A percentile compares a stretch with the other conserved stretches of the same genome.
Evolutionary conservation across 257 asterid species (phyloP).

Genomic region (Prunella vulgaris): DNA sequence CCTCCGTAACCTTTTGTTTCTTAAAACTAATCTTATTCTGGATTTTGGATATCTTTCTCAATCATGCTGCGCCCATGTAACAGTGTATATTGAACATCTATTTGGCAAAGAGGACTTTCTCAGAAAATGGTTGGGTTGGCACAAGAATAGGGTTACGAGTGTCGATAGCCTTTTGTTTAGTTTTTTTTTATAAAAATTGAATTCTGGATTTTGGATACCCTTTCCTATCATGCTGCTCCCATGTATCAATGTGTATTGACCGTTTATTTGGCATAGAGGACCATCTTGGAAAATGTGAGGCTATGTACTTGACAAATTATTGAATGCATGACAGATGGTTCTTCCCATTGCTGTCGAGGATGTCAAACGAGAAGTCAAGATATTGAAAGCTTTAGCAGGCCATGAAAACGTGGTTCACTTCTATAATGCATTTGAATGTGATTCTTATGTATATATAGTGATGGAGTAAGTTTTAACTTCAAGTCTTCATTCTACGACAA

Average conservation of each 20-base stretch:
- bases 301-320: slow-evolving; percentile 5
- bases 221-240: neutral
- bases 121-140: neutral
- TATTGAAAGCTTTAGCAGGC: slow-evolving; percentile 90
- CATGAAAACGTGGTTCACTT: slow-evolving; percentile 97
- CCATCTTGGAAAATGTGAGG: neutral
- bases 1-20: neutral
- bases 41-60: neutral
- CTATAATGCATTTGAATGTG: slow-evolving; percentile 89
- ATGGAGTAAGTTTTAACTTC: slow-evolving; percentile 78
- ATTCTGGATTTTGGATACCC: neutral
- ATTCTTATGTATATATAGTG: slow-evolving; percentile 78
- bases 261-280: neutral
- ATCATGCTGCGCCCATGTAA: neutral
- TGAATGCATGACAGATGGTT: slow-evolving; percentile 62
- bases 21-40: neutral
- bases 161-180: neutral
- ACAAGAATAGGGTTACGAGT: neutral
- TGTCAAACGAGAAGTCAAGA: slow-evolving; percentile 95
- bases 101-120: slow-evolving; percentile 1
- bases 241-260: neutral
- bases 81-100: neutral
- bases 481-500: neutral
- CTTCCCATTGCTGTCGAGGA: slow-evolving; percentile 98
- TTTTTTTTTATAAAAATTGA: neutral